Evolutionary conservation across 805 yeast genomes (phyloP).

Genomic region (Ogataea paradorogensis): DNA sequence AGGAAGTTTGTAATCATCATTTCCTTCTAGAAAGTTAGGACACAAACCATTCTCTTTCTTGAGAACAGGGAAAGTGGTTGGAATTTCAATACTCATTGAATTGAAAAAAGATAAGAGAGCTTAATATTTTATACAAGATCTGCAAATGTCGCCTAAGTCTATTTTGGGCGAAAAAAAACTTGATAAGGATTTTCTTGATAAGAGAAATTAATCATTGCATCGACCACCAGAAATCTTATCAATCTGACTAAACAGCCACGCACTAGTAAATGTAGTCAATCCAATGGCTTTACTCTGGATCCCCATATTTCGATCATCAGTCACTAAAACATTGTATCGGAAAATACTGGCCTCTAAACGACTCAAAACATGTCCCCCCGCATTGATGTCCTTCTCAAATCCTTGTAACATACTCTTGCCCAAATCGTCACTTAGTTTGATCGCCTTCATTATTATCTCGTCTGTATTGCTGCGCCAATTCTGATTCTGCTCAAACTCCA

Average conservation of each 20-base stretch:
- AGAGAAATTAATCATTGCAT: conserved; percentile 44
- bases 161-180: conserved; percentile 4
- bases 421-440: conserved; percentile 34
- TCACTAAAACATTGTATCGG: conserved; percentile 59
- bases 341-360: conserved; percentile 41
- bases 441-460: conserved; percentile 58
- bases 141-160: conserved; percentile 3
- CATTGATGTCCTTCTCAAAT: conserved; percentile 20
- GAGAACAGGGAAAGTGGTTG: conserved; percentile 21
- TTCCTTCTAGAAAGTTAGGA: conserved; percentile 17
- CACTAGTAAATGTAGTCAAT: conserved; percentile 52
- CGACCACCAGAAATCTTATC: conserved; percentile 45
- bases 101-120: neutral
- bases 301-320: conserved; percentile 74
- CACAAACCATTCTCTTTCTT: conserved; percentile 19
- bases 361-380: conserved; percentile 30
- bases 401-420: conserved; percentile 31
- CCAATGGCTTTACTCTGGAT: conserved; percentile 60
- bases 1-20: conserved; percentile 24
- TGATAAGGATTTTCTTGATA: neutral
- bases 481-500: conserved; percentile 70
- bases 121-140: neutral
- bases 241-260: conserved; percentile 56
- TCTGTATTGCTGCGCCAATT: conserved; percentile 73
- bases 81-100: conserved; percentile 16